Percentiles rank a stretch among this genome's conserved stretches.
Evolutionary conservation across 192 early-diverging fungal genomes (phyloP).

Genomic region (Umbelopsis ramanniana): DNA sequence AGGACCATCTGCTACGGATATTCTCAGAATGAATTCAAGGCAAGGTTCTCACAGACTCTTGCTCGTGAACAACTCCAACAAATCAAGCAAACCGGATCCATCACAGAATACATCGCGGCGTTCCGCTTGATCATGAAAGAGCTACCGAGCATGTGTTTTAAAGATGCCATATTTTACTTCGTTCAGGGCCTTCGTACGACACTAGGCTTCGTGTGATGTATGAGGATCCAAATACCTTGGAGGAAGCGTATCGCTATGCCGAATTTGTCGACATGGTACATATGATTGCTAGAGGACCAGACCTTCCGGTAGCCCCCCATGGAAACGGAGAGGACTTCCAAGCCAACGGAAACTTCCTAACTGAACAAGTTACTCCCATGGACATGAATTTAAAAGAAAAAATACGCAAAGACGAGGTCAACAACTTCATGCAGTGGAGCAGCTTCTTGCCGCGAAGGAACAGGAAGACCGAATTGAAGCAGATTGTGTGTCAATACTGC

Average conservation of each 20-base stretch:
- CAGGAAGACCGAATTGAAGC: not conserved
- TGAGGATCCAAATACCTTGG: not conserved
- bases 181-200: too few species aligned
- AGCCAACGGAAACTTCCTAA: not conserved
- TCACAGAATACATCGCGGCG: too few species aligned
- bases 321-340: not conserved
- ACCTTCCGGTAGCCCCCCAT: not conserved
- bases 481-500: not conserved
- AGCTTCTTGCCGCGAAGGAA: not conserved
- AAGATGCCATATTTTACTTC: too few species aligned
- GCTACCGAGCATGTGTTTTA: too few species aligned
- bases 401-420: not conserved
- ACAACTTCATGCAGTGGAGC: not conserved
- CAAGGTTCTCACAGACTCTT: too few species aligned
- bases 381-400: not conserved
- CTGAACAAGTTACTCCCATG: not conserved
- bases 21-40: too few species aligned
- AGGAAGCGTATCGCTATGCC: not conserved
- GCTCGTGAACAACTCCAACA: too few species aligned
- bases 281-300: not conserved
- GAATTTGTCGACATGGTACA: not conserved
- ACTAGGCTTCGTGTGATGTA: not conserved
- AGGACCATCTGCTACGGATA: too few species aligned
- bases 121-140: too few species aligned
- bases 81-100: too few species aligned